A percentile compares a stretch with the other conserved stretches of the same genome.
Conservation (phyloP, 2,329 filamentous ascomycete species). For the Xylariaceae sp. region DNA sequence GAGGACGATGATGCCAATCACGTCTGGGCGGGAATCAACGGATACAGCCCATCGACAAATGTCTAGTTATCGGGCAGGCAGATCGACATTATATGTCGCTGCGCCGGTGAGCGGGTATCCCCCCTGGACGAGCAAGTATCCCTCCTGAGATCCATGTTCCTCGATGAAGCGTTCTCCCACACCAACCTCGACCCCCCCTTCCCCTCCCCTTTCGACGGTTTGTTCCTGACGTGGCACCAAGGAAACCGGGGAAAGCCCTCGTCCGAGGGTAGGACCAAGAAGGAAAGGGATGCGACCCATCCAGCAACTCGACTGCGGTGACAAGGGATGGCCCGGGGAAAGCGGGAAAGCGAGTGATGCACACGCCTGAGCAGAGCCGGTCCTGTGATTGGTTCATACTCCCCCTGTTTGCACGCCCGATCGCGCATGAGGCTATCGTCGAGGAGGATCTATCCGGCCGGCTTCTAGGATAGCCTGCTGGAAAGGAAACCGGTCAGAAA, state of each 20-base stretch:
- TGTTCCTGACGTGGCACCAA: conserved; percentile 23
- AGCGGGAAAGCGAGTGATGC: conserved; percentile 4
- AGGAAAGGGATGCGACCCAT: conserved; percentile 11
- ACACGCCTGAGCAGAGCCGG: neutral
- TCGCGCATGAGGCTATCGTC: conserved; percentile 18
- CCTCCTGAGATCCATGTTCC: neutral
- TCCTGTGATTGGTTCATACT: conserved; percentile 10
- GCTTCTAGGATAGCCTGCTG: conserved; percentile 3
- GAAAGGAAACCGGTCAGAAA: conserved; percentile 15
- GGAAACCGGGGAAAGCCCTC: conserved; percentile 16
- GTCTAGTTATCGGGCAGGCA: neutral
- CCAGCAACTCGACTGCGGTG: conserved; percentile 11
- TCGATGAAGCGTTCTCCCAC: neutral
- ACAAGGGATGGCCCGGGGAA: conserved; percentile 13
- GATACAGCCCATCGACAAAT: neutral
- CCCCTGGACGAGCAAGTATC: no score
- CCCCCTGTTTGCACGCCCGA: conserved; percentile 1
- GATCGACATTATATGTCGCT: conserved; percentile 1
- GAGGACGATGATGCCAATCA: conserved; percentile 5
- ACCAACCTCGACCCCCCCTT: neutral
- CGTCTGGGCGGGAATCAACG: neutral
- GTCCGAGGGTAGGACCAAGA: conserved; percentile 15
- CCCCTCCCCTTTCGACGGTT: neutral
- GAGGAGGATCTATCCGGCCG: conserved; percentile 7
- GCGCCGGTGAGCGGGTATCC: neutral